A percentile compares a stretch with the other conserved stretches of the same genome.
Evolutionary conservation across 441 rosid genomes (phyloP).

Genomic region (Corymbia calophylla): DNA sequence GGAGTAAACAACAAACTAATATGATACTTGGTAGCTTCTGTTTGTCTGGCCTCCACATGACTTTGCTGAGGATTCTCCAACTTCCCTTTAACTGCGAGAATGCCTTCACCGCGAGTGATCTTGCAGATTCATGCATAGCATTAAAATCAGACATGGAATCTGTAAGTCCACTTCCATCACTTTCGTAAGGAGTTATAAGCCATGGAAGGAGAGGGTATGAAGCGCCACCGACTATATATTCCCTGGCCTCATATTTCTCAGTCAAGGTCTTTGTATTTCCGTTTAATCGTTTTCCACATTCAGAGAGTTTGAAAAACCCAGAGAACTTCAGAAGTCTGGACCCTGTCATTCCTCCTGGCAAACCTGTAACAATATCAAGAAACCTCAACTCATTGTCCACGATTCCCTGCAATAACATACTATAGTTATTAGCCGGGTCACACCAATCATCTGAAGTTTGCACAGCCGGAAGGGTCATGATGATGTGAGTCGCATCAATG

Average conservation of each 20-base stretch:
- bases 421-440: conserved; percentile 77
- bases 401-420: conserved; percentile 86
- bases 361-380: conserved; percentile 83
- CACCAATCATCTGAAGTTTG: conserved; percentile 96
- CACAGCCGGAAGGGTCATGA: conserved; percentile 92
- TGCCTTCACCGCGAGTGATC: conserved; percentile 62
- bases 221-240: conserved; percentile 63
- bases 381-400: conserved; percentile 85
- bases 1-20: conserved; percentile 76
- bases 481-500: conserved; percentile 73
- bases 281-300: conserved; percentile 52
- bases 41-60: conserved; percentile 97
- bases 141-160: conserved; percentile 36
- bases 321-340: conserved; percentile 69
- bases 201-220: conserved; percentile 81
- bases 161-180: conserved; percentile 9
- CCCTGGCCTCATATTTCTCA: conserved; percentile 41
- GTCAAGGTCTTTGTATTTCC: conserved; percentile 37
- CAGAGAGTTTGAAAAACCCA: conserved; percentile 69
- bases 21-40: conserved; percentile 85
- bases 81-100: conserved; percentile 79
- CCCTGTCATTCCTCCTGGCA: conserved; percentile 89
- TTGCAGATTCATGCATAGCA: conserved; percentile 47
- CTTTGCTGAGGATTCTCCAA: conserved; percentile 91
- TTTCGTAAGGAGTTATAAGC: conserved; percentile 72